phyloP scores from a whole-genome alignment of 345 rosid genomes.

The Camelina neglecta region DNA sequence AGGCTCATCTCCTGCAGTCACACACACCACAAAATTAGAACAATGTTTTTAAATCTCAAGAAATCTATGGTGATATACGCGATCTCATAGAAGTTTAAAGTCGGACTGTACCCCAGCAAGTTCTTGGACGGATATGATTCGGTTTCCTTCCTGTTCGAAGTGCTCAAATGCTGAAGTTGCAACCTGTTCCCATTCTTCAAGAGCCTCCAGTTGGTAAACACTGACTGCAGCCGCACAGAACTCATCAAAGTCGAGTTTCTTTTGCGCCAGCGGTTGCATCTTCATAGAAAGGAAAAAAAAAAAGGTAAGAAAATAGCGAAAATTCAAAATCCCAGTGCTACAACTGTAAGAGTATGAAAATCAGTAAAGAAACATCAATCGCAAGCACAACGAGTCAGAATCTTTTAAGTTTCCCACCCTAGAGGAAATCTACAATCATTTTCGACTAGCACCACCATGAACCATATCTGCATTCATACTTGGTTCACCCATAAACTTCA shows the following conservation, averaged over 20 bases:
- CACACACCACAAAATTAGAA: neutral
- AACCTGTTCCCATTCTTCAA: conserved; percentile 81
- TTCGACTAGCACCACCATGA: neutral
- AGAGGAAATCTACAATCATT: neutral
- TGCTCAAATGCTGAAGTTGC: conserved; percentile 73
- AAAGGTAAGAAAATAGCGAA: neutral
- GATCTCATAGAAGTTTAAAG: neutral
- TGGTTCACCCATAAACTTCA: conserved; percentile 19
- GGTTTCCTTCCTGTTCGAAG: conserved; percentile 89
- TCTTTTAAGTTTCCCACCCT: neutral
- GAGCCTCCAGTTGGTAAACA: conserved; percentile 83
- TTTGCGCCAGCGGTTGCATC: conserved; percentile 80
- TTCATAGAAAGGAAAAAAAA: conserved; percentile 32
- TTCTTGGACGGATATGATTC: conserved; percentile 73
- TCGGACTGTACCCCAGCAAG: conserved; percentile 62
- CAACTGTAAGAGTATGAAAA: neutral
- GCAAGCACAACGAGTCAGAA: neutral
- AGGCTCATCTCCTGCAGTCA: conserved; percentile 65
- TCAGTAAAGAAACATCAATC: neutral
- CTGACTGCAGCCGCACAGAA: conserved; percentile 94
- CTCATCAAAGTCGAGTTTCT: conserved; percentile 79
- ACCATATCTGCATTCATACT: neutral
- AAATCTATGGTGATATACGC: conserved; percentile 8
- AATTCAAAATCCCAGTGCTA: neutral
- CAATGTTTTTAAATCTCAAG: neutral